phyloP scores from a whole-genome alignment of 2,329 filamentous ascomycete genomes.

The Cercospora zeina region DNA sequence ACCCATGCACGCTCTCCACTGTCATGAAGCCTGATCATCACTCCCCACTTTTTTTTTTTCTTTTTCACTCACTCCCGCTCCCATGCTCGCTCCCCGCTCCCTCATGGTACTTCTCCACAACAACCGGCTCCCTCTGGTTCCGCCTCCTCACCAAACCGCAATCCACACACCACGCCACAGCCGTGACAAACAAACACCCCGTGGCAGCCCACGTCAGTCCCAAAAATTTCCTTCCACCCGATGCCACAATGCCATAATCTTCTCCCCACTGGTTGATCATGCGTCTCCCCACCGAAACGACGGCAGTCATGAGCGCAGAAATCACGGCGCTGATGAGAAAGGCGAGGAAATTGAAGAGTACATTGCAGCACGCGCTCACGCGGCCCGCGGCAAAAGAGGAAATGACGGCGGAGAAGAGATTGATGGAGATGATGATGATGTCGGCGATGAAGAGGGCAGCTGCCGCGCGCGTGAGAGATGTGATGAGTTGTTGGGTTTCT shows the following conservation, averaged over 20 bases:
- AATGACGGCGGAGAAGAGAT: constrained; percentile 50
- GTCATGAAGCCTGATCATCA: too few relatives aligned
- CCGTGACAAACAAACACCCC: constrained; percentile 1
- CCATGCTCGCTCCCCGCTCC: constrained; percentile 1
- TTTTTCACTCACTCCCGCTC: neutral
- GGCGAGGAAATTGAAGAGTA: constrained; percentile 52
- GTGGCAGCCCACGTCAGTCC: neutral
- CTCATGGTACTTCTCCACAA: neutral
- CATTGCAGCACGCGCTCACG: constrained; percentile 53
- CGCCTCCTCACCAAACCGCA: neutral
- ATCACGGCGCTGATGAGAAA: constrained; percentile 65
- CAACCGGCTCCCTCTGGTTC: neutral
- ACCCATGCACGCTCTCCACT: too few relatives aligned
- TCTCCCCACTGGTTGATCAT: constrained; percentile 56
- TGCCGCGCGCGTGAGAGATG: constrained; percentile 52
- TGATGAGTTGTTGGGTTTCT: constrained; percentile 54
- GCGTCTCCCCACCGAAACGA: constrained; percentile 55
- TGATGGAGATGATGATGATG: constrained; percentile 52
- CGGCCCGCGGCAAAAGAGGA: constrained; percentile 50
- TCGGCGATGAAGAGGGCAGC: constrained; percentile 61
- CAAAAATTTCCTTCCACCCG: neutral
- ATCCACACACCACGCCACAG: neutral
- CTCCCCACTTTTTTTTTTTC: too few relatives aligned
- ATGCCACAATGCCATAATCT: constrained; percentile 2
- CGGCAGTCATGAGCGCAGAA: constrained; percentile 71